Evolutionary conservation across 441 rosid genomes (phyloP).

Genomic region (Breynia disticha): DNA sequence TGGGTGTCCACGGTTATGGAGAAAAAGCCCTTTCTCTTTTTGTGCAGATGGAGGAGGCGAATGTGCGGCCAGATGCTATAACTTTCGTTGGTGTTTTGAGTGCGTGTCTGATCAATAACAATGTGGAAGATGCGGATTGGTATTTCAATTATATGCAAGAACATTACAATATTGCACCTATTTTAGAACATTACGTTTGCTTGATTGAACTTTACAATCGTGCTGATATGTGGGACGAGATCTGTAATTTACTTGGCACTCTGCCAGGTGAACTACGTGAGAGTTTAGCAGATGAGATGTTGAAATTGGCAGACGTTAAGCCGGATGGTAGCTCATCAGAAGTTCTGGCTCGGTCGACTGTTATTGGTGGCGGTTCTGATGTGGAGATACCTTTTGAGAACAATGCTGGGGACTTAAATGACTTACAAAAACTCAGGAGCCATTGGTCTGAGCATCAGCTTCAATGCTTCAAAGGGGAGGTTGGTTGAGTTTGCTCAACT

Average conservation of each 20-base stretch:
- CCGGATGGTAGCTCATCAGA: constrained; percentile 10
- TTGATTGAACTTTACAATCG: constrained; percentile 64
- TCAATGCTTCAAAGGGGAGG: constrained; percentile 32
- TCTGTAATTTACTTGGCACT: constrained; percentile 28
- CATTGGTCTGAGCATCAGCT: constrained; percentile 17
- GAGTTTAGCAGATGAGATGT: constrained; percentile 14
- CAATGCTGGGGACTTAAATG: constrained; percentile 5
- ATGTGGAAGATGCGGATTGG: constrained; percentile 39
- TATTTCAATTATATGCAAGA: constrained; percentile 50
- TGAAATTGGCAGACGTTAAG: background rate
- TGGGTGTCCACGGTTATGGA: constrained; percentile 72
- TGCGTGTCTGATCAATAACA: constrained; percentile 60
- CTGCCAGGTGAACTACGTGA: constrained; percentile 33
- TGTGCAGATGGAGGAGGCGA: constrained; percentile 37
- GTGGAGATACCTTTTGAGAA: constrained; percentile 12
- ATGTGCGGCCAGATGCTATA: constrained; percentile 46
- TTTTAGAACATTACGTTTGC: constrained; percentile 66
- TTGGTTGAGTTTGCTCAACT: constrained; percentile 18
- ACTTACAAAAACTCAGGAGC: constrained; percentile 1
- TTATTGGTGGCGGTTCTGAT: constrained; percentile 3
- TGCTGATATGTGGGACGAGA: constrained; percentile 54
- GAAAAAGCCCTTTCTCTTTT: constrained; percentile 48
- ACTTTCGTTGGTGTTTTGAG: constrained; percentile 66
- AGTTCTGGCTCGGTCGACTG: constrained; percentile 13
- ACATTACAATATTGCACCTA: constrained; percentile 43